Conservation (phyloP, 169 alveolate genomes). For the Cryptosporidium canis region DNA sequence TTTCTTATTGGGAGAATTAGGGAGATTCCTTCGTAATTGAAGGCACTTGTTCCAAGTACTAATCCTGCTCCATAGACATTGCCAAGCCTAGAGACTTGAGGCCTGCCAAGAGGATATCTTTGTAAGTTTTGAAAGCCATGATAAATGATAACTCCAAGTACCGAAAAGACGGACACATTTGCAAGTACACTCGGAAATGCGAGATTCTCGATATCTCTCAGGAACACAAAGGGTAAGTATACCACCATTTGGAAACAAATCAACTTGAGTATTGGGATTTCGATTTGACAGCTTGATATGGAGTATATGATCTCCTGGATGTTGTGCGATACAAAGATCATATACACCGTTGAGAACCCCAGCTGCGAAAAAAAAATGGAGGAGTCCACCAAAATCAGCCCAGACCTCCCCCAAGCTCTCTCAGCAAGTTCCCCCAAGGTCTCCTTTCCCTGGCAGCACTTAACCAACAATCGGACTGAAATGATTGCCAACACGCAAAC, state of each 20-base stretch:
- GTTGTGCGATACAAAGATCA: constrained; percentile 41
- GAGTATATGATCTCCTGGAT: constrained; percentile 42
- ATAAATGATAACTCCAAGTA: constrained; percentile 32
- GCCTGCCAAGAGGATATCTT: constrained; percentile 31
- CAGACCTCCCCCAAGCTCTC: constrained; percentile 54
- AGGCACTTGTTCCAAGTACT: constrained; percentile 69
- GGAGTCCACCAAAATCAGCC: constrained; percentile 27
- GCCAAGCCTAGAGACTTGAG: neutral
- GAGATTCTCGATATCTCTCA: constrained; percentile 48
- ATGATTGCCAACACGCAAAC: constrained; percentile 51
- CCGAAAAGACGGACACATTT: constrained; percentile 54
- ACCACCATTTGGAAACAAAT: constrained; percentile 56
- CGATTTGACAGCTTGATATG: constrained; percentile 55
- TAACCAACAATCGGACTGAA: constrained; percentile 18
- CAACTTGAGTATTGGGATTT: constrained; percentile 37
- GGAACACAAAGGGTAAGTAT: constrained; percentile 42
- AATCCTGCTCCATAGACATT: constrained; percentile 69
- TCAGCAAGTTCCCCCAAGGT: constrained; percentile 28
- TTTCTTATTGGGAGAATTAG: constrained; percentile 48
- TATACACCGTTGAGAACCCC: constrained; percentile 63
- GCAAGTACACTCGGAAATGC: constrained; percentile 56
- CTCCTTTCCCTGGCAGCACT: constrained; percentile 42
- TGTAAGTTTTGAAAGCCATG: constrained; percentile 9
- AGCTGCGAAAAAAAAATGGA: constrained; percentile 61
- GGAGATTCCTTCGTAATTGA: constrained; percentile 65